These are phyloP conservation scores for Cucurbitaria berberidis DNA, from an alignment of 2,329 filamentous ascomycete species.

Conservation along the genomic window DNA sequence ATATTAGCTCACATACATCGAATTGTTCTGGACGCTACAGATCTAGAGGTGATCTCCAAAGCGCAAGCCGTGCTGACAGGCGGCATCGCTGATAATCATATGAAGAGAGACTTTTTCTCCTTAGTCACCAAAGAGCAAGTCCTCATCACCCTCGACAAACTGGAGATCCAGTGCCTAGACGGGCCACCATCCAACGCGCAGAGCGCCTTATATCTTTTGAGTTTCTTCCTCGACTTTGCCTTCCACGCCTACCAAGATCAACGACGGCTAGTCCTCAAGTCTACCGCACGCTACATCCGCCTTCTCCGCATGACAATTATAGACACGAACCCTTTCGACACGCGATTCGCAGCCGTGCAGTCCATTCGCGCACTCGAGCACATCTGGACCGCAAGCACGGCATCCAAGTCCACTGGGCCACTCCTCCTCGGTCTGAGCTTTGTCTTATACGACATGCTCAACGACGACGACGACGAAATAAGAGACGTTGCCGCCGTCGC, in stretches of 20 bases:
- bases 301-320: conserved; percentile 38
- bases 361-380: conserved; percentile 58
- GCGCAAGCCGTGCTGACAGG: conserved; percentile 37
- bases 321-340: conserved; percentile 63
- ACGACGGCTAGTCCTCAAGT: conserved; percentile 5
- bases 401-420: conserved; percentile 10
- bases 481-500: conserved; percentile 67
- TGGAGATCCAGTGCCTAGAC: conserved; percentile 35
- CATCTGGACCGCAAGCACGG: conserved; percentile 23
- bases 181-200: conserved; percentile 41
- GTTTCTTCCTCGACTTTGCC: conserved; percentile 41
- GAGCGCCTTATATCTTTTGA: conserved; percentile 38
- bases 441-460: conserved; percentile 54
- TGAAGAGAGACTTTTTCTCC: conserved; percentile 23
- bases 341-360: conserved; percentile 64
- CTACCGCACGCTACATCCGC: conserved; percentile 34
- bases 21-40: conserved; percentile 20
- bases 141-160: conserved; percentile 23
- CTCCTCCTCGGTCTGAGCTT: conserved; percentile 49
- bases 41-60: conserved; percentile 39
- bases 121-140: conserved; percentile 18
- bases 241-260: conserved; percentile 14
- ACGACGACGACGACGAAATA: conserved; percentile 92
- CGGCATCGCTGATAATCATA: conserved; percentile 13
- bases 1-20: conserved; percentile 31